These are phyloP conservation scores for Phytophthora citrophthora DNA, from an alignment of 352 stramenopile species.

Conservation along the genomic window DNA sequence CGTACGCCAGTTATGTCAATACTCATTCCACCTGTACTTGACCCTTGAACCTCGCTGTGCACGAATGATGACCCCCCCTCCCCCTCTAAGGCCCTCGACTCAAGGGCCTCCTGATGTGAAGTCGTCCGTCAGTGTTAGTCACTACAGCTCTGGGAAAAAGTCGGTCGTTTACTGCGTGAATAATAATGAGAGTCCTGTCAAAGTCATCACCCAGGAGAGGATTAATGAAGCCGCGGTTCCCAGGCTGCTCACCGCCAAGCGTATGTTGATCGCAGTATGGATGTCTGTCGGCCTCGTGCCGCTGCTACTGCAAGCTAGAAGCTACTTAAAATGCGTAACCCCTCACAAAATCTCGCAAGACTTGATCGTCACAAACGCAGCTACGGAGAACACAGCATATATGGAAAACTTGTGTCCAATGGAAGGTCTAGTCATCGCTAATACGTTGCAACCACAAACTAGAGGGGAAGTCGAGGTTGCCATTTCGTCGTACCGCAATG, in stretches of 20 bases:
- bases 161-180: constrained; percentile 23
- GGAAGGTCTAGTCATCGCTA: too few relatives aligned
- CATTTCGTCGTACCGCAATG: constrained; percentile 33
- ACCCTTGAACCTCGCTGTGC: too few relatives aligned
- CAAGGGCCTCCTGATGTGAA: not conserved
- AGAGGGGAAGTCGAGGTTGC: constrained; percentile 19
- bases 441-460: too few relatives aligned
- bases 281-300: constrained; percentile 27
- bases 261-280: constrained; percentile 28
- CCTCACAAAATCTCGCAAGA: constrained; percentile 36
- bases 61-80: too few relatives aligned
- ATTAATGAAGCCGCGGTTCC: not conserved
- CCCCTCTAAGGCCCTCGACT: too few relatives aligned
- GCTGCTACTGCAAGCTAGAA: constrained; percentile 27
- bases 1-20: too few relatives aligned
- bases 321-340: constrained; percentile 39
- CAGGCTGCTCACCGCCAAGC: constrained; percentile 19
- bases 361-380: constrained; percentile 16
- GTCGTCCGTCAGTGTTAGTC: constrained; percentile 7
- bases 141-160: constrained; percentile 5
- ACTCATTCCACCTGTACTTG: too few relatives aligned
- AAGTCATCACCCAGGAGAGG: not conserved
- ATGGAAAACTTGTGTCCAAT: too few relatives aligned
- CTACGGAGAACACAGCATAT: constrained; percentile 9
- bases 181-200: not conserved